These are phyloP conservation scores for Ampelocalamus luodianensis DNA, from an alignment of 176 grass and related monocot species.

Conservation along the genomic window DNA sequence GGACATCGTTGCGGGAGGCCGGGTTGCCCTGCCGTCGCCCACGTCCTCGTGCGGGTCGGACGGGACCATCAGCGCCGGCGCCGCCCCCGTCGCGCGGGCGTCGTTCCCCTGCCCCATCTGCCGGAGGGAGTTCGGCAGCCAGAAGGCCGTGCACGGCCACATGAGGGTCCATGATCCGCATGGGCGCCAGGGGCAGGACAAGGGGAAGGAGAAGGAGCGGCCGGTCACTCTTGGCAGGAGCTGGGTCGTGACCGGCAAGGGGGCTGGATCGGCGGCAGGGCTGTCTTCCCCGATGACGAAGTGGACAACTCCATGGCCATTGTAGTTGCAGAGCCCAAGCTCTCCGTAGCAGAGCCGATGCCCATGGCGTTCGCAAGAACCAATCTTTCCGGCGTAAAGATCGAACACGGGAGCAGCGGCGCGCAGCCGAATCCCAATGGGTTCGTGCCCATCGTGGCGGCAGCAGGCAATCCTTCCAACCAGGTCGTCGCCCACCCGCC, in stretches of 20 bases:
- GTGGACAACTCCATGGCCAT: neutral
- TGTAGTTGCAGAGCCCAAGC: neutral
- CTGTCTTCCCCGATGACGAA: neutral
- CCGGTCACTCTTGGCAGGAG: neutral
- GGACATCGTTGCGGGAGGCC: neutral
- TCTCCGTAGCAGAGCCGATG: neutral
- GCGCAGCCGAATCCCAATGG: neutral
- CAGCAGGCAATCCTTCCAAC: neutral
- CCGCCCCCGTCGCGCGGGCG: neutral
- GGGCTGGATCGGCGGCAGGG: neutral
- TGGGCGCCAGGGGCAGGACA: neutral
- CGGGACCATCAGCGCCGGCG: neutral
- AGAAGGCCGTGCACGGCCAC: constrained; percentile 39
- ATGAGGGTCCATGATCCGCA: constrained; percentile 30
- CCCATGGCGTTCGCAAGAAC: neutral
- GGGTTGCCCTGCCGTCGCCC: neutral
- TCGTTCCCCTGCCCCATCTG: constrained; percentile 24
- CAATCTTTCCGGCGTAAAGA: neutral
- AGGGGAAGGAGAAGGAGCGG: neutral
- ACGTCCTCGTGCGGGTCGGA: constrained; percentile 12
- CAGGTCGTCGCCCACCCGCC: neutral
- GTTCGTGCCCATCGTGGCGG: neutral
- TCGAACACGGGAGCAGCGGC: neutral
- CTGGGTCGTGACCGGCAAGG: constrained; percentile 43
- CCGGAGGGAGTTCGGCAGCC: constrained; percentile 8